These are phyloP conservation scores for Prunus fruticosa DNA, from an alignment of 306 rosid genomes.

Conservation along the genomic window DNA sequence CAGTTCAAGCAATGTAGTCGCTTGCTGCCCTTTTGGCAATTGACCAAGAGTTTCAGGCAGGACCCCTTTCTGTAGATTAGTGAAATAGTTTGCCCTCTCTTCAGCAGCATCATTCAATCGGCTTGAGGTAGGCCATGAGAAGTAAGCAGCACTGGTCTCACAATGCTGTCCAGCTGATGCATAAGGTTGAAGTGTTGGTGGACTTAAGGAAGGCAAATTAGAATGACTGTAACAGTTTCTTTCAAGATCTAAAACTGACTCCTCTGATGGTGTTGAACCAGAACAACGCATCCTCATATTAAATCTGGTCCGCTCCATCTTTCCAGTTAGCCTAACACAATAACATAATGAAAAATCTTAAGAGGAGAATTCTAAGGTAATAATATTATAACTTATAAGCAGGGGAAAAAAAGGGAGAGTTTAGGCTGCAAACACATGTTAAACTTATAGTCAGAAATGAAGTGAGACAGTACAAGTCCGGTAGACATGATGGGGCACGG, in stretches of 20 bases:
- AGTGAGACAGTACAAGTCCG: neutral
- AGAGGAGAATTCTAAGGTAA: neutral
- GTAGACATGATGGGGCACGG: neutral
- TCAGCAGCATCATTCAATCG: slow-evolving; percentile 81
- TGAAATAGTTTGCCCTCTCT: slow-evolving; percentile 92
- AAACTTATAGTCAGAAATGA: neutral
- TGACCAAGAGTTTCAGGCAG: slow-evolving; percentile 83
- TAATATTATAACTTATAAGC: neutral
- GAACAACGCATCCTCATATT: slow-evolving; percentile 63
- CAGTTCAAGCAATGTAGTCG: slow-evolving; percentile 90
- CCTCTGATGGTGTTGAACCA: slow-evolving; percentile 89
- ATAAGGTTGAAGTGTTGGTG: slow-evolving; percentile 83
- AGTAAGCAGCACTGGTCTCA: slow-evolving; percentile 91
- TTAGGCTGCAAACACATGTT: slow-evolving; percentile 4
- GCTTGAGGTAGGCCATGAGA: slow-evolving; percentile 95
- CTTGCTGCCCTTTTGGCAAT: slow-evolving; percentile 93
- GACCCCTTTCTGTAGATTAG: slow-evolving; percentile 90
- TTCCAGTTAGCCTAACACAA: slow-evolving; percentile 34
- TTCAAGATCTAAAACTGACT: slow-evolving; percentile 94
- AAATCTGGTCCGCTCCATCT: slow-evolving; percentile 69
- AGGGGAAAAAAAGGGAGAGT: neutral
- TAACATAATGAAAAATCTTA: neutral
- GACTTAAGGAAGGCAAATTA: slow-evolving; percentile 83
- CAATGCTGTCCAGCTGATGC: slow-evolving; percentile 97
- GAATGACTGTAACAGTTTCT: slow-evolving; percentile 87